Evolutionary conservation across 345 rosid genomes (phyloP).

Genomic region (Pseudoturritis turrita): DNA sequence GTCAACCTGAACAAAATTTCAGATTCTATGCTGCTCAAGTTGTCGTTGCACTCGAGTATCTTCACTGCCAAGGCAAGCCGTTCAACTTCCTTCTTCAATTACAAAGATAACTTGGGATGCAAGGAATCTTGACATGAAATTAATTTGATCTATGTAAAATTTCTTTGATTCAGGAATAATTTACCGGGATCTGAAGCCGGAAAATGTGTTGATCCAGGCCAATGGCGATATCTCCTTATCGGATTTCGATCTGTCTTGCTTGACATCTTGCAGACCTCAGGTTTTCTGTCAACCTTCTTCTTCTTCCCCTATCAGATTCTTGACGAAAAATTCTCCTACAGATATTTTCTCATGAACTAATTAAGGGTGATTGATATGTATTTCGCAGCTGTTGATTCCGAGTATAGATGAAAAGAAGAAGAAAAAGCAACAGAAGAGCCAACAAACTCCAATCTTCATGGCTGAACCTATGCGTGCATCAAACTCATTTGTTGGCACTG

Average conservation of each 20-base stretch:
- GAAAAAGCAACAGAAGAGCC: conserved; percentile 47
- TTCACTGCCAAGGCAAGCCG: conserved; percentile 85
- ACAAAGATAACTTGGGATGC: not conserved
- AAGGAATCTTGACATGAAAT: not conserved
- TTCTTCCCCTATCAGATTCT: not conserved
- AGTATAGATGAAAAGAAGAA: conserved; percentile 55
- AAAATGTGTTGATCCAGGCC: conserved; percentile 71
- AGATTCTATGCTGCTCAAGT: conserved; percentile 95
- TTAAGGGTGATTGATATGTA: not conserved
- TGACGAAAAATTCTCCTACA: not conserved
- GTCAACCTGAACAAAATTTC: not conserved
- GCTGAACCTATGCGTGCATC: conserved; percentile 98
- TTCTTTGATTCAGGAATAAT: conserved; percentile 57
- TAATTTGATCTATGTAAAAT: not conserved
- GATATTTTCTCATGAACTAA: not conserved
- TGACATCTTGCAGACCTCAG: conserved; percentile 95
- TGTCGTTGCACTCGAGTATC: conserved; percentile 85
- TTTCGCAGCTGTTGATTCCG: conserved; percentile 68
- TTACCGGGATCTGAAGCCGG: conserved; percentile 91
- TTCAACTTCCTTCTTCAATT: not conserved
- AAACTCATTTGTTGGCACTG: conserved; percentile 95
- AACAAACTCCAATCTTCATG: conserved; percentile 70
- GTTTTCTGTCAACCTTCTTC: conserved; percentile 19
- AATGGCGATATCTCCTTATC: conserved; percentile 79
- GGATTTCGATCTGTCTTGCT: conserved; percentile 90